Evolutionary conservation across 2,329 filamentous ascomycete genomes (phyloP), one percentile per base, ranked within the genome.

Genomic region (Penicillium sp.): DNA sequence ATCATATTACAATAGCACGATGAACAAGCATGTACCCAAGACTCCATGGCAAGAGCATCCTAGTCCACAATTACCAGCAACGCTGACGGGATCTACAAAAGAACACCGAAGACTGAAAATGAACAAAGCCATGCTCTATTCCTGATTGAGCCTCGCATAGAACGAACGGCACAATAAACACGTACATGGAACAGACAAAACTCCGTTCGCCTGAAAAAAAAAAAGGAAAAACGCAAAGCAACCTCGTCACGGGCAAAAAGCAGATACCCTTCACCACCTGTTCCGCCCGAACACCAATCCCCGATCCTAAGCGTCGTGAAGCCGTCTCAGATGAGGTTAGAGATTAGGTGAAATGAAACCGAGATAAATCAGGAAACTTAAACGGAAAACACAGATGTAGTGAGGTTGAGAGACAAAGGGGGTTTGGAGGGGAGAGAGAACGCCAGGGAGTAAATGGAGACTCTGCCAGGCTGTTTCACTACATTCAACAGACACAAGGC

Each of bases 101-200:
- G 31, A 37, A 43, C 29, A 32, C 16, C 11, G 14, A 38, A 39
- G n/a, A 48, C 26, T 55, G 52, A 43, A 53, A 35, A 13, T 45
- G 57, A 62, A 60, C 58, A 60, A 62, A 61, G 63, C 62, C 58
- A 62, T 39, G 52, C 61, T 61, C 59, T 61, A 61, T 61, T 61
- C 59, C 53, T 42, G 51, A 56, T 26, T 56, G 57, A 45, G 56
- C 56, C 52, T 55, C 51, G 53, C 56, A 56, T 56, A 63, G 57
- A 54, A 62, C 55, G 44, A 56, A 66, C 53, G 42, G 46, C 56
- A 61, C 56, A 62, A 64, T 60, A 67, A 60, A 46, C 48, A 56
- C 29, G 64, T 66, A 70, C 71, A 76, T 70, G 53, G 57, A 65
- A 63, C 59, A 66, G 50, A 63, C 43, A 61, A n/a, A 55, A 69